Evolutionary conservation across 129 eudicot genomes (phyloP).

Genomic region (Sambucus nigra): DNA sequence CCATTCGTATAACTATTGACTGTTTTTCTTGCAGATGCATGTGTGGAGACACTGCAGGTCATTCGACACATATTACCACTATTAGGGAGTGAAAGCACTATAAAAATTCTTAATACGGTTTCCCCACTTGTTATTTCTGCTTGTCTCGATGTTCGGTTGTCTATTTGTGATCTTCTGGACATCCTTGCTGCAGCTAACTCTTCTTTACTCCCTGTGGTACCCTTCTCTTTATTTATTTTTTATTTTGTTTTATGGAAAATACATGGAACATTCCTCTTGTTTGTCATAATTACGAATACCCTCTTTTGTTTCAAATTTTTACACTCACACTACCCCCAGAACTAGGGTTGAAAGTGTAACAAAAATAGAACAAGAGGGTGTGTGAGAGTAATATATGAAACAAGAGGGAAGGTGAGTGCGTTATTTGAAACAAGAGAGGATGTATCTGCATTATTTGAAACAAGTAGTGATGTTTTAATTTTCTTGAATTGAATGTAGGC

Average conservation of each 20-base stretch:
- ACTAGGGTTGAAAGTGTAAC: background rate
- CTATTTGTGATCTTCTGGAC: slow-evolving; percentile 68
- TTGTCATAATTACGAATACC: too few relatives aligned
- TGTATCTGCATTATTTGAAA: too few relatives aligned
- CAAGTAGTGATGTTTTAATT: background rate
- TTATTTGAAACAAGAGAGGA: too few relatives aligned
- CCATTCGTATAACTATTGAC: background rate
- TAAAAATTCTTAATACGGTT: slow-evolving; percentile 40
- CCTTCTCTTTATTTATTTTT: background rate
- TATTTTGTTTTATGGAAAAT: background rate
- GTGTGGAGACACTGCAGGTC: slow-evolving; percentile 43
- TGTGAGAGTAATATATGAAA: background rate
- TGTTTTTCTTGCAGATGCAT: slow-evolving; percentile 42
- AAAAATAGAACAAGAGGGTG: background rate
- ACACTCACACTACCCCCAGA: background rate
- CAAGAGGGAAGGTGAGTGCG: background rate
- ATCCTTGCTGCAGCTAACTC: slow-evolving; percentile 45
- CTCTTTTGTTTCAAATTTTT: too few relatives aligned
- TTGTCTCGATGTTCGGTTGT: slow-evolving; percentile 32
- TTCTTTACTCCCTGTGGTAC: slow-evolving; percentile 42
- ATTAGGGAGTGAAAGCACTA: slow-evolving; percentile 30
- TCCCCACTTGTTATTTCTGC: slow-evolving; percentile 68
- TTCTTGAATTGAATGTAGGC: slow-evolving; percentile 35
- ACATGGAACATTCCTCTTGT: too few relatives aligned
- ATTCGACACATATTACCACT: slow-evolving; percentile 40